Conservation (phyloP, 495 filamentous ascomycete genomes). For the Aspergillus campestris region DNA sequence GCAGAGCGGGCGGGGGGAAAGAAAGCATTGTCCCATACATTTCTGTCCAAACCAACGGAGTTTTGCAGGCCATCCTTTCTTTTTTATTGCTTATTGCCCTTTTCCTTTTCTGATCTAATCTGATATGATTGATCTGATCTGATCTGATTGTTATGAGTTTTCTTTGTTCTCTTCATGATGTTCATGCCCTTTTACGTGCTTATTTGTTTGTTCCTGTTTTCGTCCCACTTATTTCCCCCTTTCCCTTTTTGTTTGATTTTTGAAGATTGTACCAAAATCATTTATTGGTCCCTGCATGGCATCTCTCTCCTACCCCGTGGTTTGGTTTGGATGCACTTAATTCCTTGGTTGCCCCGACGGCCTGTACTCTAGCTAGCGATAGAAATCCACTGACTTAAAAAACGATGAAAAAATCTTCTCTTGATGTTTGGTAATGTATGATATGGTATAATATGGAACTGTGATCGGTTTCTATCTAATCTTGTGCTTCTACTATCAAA, state of each 20-base stretch:
- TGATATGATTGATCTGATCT: too few relatives aligned
- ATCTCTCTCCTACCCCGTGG: not conserved
- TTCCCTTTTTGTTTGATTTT: slow-evolving; percentile 2
- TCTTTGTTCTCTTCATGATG: not conserved
- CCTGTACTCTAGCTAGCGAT: slow-evolving; percentile 12
- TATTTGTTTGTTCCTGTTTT: slow-evolving; percentile 1
- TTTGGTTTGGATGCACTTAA: not conserved
- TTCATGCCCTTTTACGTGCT: not conserved
- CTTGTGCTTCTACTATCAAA: too few relatives aligned
- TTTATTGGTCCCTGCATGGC: slow-evolving; percentile 2
- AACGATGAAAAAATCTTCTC: not conserved
- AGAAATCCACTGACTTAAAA: slow-evolving; percentile 5
- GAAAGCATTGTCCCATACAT: too few relatives aligned
- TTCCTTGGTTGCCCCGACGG: slow-evolving; percentile 2
- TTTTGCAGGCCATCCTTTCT: slow-evolving; percentile 17
- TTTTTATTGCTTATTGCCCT: not conserved
- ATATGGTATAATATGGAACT: too few relatives aligned
- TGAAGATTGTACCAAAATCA: slow-evolving; percentile 2
- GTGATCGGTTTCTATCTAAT: too few relatives aligned
- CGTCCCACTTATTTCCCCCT: not conserved
- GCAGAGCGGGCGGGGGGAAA: too few relatives aligned
- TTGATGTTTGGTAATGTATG: not conserved
- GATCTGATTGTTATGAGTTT: not conserved
- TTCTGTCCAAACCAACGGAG: slow-evolving; percentile 1
- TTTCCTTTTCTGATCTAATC: not conserved